Base-by-base conservation (phyloP, 2,329 filamentous ascomycete species). In the Cordyceps militaris region DNA sequence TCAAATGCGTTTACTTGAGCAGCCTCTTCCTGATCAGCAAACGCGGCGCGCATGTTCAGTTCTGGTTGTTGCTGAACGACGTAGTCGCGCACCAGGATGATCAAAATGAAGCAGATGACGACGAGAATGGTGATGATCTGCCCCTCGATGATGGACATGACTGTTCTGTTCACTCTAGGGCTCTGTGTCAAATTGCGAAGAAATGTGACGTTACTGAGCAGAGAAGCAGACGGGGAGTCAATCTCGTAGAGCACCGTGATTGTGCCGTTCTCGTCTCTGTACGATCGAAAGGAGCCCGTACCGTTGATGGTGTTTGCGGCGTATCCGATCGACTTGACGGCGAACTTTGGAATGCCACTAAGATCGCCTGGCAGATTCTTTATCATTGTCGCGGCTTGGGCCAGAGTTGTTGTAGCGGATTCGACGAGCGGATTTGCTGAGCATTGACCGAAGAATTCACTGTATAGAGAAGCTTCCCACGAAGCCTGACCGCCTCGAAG, bases 41-140 rank as follows among this genome's bases (percentile, higher is more conserved):
- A 81, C 3, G 81, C 82, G 9, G 81, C 86, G 0, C 85, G 87
- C 76, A 94, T 86, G 66, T 96, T 95, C 64, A 94, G 87, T 62
- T 92, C 87, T 5, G 93, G 94, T 68, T 99, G 94, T 70, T 99
- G 94, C 70, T 99, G 94, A 10, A 99, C 91, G 52, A 99, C 94
- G 81, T 96, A 99, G 74, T 99, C 94, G 48, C 95, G 80, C 48
- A 99, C 97, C 4, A 99, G 75, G 64, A 99, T 99, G 43, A 99
- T 86, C n/a, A 99, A 76, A 59, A 99, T 97, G 71, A 97, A 99
- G 59, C 88, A 91, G 46, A 96, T 81, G 8, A 99, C 93, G 52
- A 97, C 90, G 11, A 95, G 75, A 6, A 97, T 76, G 0, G 93
- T 99, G 64, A 99, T 96, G 49, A 97, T 83, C 68, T 96, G 92